Conservation (phyloP, 352 stramenopile genomes). For the Stephanocyclus meneghinianus region DNA sequence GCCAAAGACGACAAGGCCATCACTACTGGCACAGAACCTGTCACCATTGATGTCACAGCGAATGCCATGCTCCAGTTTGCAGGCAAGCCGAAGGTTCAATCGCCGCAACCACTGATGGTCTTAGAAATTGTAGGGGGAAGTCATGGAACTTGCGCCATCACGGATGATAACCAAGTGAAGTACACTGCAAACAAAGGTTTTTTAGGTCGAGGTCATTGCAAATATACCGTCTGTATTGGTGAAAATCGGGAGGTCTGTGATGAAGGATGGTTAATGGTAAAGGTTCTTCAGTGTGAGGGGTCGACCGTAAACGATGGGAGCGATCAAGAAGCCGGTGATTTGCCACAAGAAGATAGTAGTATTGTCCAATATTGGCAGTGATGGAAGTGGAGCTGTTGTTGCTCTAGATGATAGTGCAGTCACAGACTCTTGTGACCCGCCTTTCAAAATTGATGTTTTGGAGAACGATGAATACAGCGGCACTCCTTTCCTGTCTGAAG, state of each 20-base stretch:
- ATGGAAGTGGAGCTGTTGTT: slow-evolving; percentile 2
- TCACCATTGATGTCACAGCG: slow-evolving; percentile 13
- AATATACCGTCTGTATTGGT: slow-evolving; percentile 19
- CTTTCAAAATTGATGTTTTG: slow-evolving; percentile 26
- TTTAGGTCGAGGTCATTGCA: slow-evolving; percentile 10
- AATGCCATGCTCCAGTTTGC: slow-evolving; percentile 17
- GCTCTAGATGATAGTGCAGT: slow-evolving; percentile 6
- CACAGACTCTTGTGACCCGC: slow-evolving; percentile 2
- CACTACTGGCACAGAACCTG: background rate
- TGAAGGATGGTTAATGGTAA: slow-evolving; percentile 19
- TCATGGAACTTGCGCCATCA: slow-evolving; percentile 14
- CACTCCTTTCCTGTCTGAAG: background rate
- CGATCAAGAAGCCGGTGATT: background rate
- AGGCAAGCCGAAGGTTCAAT: background rate
- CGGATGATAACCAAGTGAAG: slow-evolving; percentile 10
- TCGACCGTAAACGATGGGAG: background rate
- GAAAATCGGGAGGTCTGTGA: slow-evolving; percentile 11
- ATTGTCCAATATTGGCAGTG: slow-evolving; percentile 9
- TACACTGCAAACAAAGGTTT: slow-evolving; percentile 16
- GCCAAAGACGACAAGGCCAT: slow-evolving; percentile 20
- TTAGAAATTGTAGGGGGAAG: background rate
- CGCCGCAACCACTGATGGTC: slow-evolving; percentile 8
- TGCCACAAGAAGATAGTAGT: background rate
- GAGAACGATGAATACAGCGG: slow-evolving; percentile 22
- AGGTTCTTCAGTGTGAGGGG: background rate